Evolutionary conservation across 2,329 filamentous ascomycete genomes (phyloP), one percentile per base, ranked within the genome.

Genomic region (Penicillium vulpinum): DNA sequence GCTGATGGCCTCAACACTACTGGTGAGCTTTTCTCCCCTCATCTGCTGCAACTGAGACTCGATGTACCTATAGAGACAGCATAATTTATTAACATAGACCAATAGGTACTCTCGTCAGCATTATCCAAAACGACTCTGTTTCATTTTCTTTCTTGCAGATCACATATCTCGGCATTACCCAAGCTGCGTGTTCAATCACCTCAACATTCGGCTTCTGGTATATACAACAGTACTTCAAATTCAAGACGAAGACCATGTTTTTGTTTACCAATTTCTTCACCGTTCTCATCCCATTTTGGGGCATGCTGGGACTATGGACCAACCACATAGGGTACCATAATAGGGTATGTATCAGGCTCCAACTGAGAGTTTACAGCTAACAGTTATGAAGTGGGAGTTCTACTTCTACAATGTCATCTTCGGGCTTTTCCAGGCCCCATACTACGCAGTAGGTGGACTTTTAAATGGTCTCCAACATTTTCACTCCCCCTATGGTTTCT

Each of bases 191-290:
- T 46, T 77, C 74, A 0, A 77, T 73, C 13, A 47, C 63, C 5
- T 77, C 75, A 1, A 77, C 75, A 0, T 74, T 78, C 43, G 71
- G 71, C 3, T 77, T 76, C 58, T 77, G 74, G 74, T 77, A 77
- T 41, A 70, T 77, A 33, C 76, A 78, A 56, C 67, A 66, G 28
- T 74, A 76, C 49, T 77, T 76, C 60, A 70, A 72, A 11, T 71
- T 77, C 36, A 65, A 66, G 26, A 78, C 75, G 0, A 77, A 78
- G 51, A 63, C 64, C 39, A 77, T 78, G 75, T 77, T 78, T 35
- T 67, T 77, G 47, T 57, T 76, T 36, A 77, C 74, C 3, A 77
- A 76, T 55, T 67, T 75, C 36, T 77, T 77, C 56, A 74, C 63
- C 33, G 71, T 76, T 6, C 64, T 78, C 9, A 77, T 78, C 39